Evolutionary conservation across 352 stramenopile species (phyloP), one percentile per base, ranked within the genome.

Genomic region (Albugo candida): DNA sequence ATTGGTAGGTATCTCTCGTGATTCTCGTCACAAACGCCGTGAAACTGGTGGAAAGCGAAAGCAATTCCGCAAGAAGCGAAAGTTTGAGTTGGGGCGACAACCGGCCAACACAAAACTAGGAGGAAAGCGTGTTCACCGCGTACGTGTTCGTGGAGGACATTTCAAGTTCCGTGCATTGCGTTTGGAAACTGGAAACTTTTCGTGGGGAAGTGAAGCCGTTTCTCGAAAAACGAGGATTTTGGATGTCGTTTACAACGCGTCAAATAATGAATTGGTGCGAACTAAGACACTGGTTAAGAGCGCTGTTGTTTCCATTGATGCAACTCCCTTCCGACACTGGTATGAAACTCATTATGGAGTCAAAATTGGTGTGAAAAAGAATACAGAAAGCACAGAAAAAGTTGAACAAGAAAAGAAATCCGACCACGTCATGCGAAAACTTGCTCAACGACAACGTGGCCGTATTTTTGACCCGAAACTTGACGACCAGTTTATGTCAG

Each of bases 271-370:
- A 66, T 83, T 99, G 56, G 95, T 99, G 53, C 92, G 96, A 72
- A 99, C 96, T 61, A 99, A 99, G 86, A 99, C 96, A 24, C 74
- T 99, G 27, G 95, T 99, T 44, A 99, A 99, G 87, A 93, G 93
- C 60, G 81, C 85, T 52, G 97, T 99, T 55, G 82, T 99, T 45
- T 61, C 96, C 42, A 92, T 99, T 45, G 95, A 99, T 81, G 94
- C 94, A 37, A 95, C 95, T 27, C 95, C 95, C 36, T 99, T 99
- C 91, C 95, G 96, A 67, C 77, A 95, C 56, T 99, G 93, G 94
- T 99, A 98, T 69, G 94, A 99, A 65, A 78, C 78, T 48, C 95
- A 99, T 86, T 99, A 99, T 64, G 94, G 94, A 47, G 77, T 97
- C 40, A 93, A 76, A 78, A 80, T 81, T 62, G 72, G 65, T 48